These are phyloP conservation scores for Cladorrhinum sp. DNA, from an alignment of 2,329 filamentous ascomycete species.

Conservation along the genomic window DNA sequence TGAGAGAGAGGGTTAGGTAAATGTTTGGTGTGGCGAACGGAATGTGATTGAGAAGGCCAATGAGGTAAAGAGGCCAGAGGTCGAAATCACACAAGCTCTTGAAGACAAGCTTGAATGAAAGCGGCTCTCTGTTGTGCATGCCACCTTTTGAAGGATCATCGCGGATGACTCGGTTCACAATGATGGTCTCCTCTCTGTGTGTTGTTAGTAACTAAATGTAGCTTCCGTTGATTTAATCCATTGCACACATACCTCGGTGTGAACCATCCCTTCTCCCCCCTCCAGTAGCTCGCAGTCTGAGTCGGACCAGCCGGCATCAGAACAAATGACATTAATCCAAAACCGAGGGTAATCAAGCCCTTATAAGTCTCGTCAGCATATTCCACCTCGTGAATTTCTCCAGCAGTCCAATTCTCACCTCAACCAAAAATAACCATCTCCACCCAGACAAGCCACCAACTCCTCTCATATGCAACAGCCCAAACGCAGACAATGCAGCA, in stretches of 20 bases:
- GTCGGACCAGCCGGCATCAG: conserved; percentile 44
- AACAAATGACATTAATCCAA: conserved; percentile 47
- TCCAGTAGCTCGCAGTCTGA: conserved; percentile 44
- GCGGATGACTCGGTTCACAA: conserved; percentile 55
- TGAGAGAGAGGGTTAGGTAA: conserved; percentile 54
- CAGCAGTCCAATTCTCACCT: conserved; percentile 46
- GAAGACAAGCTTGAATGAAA: conserved; percentile 48
- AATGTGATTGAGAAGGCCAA: conserved; percentile 48
- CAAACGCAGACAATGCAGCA: conserved; percentile 35
- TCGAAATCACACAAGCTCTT: conserved; percentile 52
- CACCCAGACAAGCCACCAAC: conserved; percentile 34
- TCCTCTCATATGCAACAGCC: conserved; percentile 34
- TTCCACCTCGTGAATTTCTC: background rate
- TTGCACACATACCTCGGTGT: conserved; percentile 37
- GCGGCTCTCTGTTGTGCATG: conserved; percentile 57
- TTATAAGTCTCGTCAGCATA: conserved; percentile 7
- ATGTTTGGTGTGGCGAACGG: conserved; percentile 44
- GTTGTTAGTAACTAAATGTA: conserved; percentile 6
- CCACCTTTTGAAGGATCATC: conserved; percentile 57
- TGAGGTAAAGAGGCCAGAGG: conserved; percentile 54
- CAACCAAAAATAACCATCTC: conserved; percentile 51
- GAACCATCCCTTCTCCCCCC: conserved; percentile 51
- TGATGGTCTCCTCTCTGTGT: conserved; percentile 49
- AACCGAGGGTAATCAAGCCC: conserved; percentile 25
- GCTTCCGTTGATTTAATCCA: too few species aligned